phyloP scores from a whole-genome alignment of 1,284 basidiomycete genomes.

The Tranzscheliella williamsii region DNA sequence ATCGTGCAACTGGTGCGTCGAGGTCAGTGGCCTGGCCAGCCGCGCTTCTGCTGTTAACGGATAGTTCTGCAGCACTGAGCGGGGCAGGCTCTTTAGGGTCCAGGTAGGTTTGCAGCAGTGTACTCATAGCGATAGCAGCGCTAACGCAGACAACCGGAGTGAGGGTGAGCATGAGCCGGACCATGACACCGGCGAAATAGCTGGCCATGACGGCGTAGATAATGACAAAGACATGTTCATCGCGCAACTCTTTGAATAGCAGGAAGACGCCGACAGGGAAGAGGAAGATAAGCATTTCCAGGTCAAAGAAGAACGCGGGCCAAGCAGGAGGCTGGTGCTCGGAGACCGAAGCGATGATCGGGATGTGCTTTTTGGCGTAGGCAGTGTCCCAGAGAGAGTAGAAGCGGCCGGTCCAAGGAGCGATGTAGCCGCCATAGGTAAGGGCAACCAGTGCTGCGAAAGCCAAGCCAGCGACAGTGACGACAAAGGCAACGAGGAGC shows the following conservation, averaged over 20 bases:
- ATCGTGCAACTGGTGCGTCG: conserved; percentile 51
- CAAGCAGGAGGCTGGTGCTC: conserved; percentile 99
- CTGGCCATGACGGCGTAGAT: conserved; percentile 94
- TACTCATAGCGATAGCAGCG: conserved; percentile 86
- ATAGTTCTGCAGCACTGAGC: conserved; percentile 16
- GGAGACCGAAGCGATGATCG: conserved; percentile 99
- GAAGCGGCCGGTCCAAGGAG: conserved; percentile 98
- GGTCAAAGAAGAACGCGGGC: conserved; percentile 99
- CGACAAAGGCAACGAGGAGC: conserved; percentile 66
- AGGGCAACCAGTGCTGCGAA: conserved; percentile 65
- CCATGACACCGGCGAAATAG: conserved; percentile 99
- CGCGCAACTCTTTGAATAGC: conserved; percentile 89
- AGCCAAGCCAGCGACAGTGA: conserved; percentile 74
- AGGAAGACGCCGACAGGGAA: conserved; percentile 95
- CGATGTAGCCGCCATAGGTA: conserved; percentile 93
- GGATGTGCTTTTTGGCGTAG: conserved; percentile 95
- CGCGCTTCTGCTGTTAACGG: not conserved
- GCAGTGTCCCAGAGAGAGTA: conserved; percentile 99
- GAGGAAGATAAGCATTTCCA: conserved; percentile 94
- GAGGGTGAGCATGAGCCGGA: conserved; percentile 88
- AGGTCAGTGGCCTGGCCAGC: not conserved
- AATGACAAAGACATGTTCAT: conserved; percentile 98
- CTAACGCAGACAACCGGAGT: conserved; percentile 90
- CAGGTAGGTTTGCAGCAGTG: conserved; percentile 85
- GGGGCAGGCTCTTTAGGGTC: conserved; percentile 68